phyloP scores from a whole-genome alignment of 2,329 filamentous ascomycete species.

The Sphaerulina vaccinii region DNA sequence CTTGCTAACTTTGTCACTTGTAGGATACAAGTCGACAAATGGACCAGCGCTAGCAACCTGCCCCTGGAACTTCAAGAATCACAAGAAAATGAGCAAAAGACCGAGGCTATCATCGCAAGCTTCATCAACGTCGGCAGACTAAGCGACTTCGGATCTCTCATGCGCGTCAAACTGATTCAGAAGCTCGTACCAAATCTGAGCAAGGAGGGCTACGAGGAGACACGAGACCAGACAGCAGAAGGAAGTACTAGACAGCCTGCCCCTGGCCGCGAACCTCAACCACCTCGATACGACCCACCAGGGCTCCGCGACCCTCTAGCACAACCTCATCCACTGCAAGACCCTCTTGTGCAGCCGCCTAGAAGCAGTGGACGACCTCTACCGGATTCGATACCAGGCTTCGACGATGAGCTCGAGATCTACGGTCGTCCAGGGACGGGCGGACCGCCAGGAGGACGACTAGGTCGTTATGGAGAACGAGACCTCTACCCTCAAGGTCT shows the following conservation, averaged over 20 bases:
- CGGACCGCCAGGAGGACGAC: slow-evolving; percentile 21
- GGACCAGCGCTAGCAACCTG: slow-evolving; percentile 63
- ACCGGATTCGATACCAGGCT: slow-evolving; percentile 76
- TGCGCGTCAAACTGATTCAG: slow-evolving; percentile 80
- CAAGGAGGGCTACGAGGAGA: slow-evolving; percentile 75
- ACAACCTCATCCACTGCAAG: slow-evolving; percentile 62
- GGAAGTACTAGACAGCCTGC: slow-evolving; percentile 21
- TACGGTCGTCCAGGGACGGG: slow-evolving; percentile 61
- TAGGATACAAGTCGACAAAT: slow-evolving; percentile 73
- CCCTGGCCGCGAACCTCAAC: slow-evolving; percentile 28
- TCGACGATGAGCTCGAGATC: slow-evolving; percentile 90
- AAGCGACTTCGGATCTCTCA: slow-evolving; percentile 63
- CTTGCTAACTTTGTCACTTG: too few species aligned
- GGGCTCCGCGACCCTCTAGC: slow-evolving; percentile 61
- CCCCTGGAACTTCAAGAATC: slow-evolving; percentile 42
- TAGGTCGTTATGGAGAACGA: slow-evolving; percentile 69
- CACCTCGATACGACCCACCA: slow-evolving; percentile 47
- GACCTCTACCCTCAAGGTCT: slow-evolving; percentile 86
- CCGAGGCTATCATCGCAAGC: slow-evolving; percentile 51
- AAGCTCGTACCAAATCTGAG: slow-evolving; percentile 74
- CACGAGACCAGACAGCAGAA: slow-evolving; percentile 25
- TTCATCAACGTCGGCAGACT: slow-evolving; percentile 75
- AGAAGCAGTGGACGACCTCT: slow-evolving; percentile 58
- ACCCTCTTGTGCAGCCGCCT: slow-evolving; percentile 56
- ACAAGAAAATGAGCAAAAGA: slow-evolving; percentile 41